Base-by-base conservation (phyloP, 768 basidiomycete genomes). In the Rhizopogon vinicolor region DNA sequence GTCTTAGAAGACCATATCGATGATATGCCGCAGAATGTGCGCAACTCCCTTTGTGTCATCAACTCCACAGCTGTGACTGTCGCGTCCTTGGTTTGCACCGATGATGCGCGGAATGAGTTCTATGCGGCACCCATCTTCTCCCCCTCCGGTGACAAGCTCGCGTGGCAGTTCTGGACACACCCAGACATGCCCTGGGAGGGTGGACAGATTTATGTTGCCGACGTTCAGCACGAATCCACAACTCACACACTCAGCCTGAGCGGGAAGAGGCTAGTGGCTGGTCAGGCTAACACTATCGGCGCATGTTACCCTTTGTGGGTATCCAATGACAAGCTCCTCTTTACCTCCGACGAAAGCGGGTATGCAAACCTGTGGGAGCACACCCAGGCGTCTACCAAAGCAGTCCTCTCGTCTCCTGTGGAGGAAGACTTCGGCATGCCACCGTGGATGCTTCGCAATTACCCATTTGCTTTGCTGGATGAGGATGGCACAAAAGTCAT, bases 151-250 rank as follows among this genome's bases (percentile, higher is more conserved):
- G 70, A 60, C 33, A 74, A 71, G 52, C 60, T 89, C 5, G 76
- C 74, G 0, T 91, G 83, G 82, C 72, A 81, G 45, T 72, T 83
- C 56, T 89, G 87, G 87, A 71, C 63, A 53, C 82, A 84, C 39
- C 84, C 84, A 0, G 75, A 82, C 60, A 84, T 85, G 83, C 81
- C 87, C 3, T 90, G 85, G 84, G 78, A 85, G 60, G 83, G 81
- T 12, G 70, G 75, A 5, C 68, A 79, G 53, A 69, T 89, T 56
- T 73, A 75, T 61, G 63, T 83, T 44, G 85, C 78, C 0, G 68
- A 78, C 10, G 66, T 85, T 14, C 16, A 67, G 4, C 29, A 65
- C 9, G 58, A 67, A 40, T 14, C 33, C 14, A 10, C 16, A 14
- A 67, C 59, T n/a, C 53, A 37, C 4, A 41, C 61, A 16, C 28